phyloP scores from a whole-genome alignment of 805 yeast genomes.

The Starmerella bombi region DNA sequence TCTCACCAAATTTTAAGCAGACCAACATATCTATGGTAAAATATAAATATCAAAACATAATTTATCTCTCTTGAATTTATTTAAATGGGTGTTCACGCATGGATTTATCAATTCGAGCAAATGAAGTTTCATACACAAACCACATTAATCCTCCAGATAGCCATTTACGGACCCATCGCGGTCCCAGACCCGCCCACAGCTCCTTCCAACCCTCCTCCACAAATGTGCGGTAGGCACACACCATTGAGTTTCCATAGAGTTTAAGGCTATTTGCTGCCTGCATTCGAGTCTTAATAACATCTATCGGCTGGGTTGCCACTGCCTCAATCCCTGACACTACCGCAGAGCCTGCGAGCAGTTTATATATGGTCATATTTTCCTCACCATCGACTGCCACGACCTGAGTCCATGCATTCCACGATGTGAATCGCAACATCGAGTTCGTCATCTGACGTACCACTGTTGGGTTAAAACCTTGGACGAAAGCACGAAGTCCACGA shows the following conservation, averaged over 20 bases:
- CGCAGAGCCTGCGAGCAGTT: slow-evolving; percentile 38
- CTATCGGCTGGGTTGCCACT: slow-evolving; percentile 73
- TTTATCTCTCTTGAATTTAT: too few species aligned
- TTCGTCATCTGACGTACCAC: slow-evolving; percentile 63
- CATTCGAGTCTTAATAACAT: slow-evolving; percentile 74
- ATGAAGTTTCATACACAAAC: slow-evolving; percentile 37
- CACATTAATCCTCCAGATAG: slow-evolving; percentile 59
- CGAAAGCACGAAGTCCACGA: slow-evolving; percentile 65
- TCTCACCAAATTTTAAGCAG: too few species aligned
- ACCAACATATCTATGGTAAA: too few species aligned
- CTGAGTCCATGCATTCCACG: slow-evolving; percentile 68
- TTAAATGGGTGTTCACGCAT: slow-evolving; percentile 19
- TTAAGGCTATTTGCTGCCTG: slow-evolving; percentile 41
- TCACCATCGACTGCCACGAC: slow-evolving; percentile 25
- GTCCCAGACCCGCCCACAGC: slow-evolving; percentile 33
- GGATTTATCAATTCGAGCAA: slow-evolving; percentile 9
- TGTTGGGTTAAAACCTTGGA: slow-evolving; percentile 77
- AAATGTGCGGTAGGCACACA: slow-evolving; percentile 28
- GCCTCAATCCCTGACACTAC: slow-evolving; percentile 44
- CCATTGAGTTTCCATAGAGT: slow-evolving; percentile 27
- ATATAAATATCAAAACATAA: too few species aligned
- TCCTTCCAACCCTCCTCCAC: slow-evolving; percentile 30
- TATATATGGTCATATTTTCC: slow-evolving; percentile 19
- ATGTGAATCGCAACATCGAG: slow-evolving; percentile 71
- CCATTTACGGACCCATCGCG: slow-evolving; percentile 57